Evolutionary conservation across 257 asterid genomes (phyloP).

Genomic region (Ajuga chamaepitys): DNA sequence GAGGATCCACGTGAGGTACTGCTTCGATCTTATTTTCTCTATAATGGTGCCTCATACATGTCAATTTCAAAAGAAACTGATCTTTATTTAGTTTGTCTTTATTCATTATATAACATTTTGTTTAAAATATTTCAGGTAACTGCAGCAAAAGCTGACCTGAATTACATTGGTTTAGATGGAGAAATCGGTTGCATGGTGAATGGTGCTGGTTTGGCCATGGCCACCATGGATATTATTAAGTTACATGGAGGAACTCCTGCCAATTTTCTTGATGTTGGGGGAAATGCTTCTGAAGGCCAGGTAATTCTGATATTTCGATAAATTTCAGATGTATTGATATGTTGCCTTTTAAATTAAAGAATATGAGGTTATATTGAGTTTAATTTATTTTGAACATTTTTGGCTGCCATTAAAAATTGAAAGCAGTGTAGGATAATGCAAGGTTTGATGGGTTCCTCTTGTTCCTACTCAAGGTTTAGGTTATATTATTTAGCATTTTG

Average conservation of each 20-base stretch:
- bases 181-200: conserved; percentile 99
- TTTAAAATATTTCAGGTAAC: conserved; percentile 48
- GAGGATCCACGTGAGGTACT: conserved; percentile 98
- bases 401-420: background rate
- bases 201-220: conserved; percentile 99
- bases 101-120: background rate
- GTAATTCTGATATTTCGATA: conserved; percentile 25
- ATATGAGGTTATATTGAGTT: background rate
- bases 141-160: conserved; percentile 95
- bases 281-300: conserved; percentile 97
- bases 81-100: background rate
- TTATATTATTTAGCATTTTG: conserved; percentile 1
- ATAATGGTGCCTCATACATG: background rate
- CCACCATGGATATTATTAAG: conserved; percentile 98
- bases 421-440: background rate
- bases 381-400: background rate
- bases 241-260: conserved; percentile 99
- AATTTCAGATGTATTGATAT: background rate
- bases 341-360: background rate
- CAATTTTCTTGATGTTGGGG: conserved; percentile 98
- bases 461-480: background rate
- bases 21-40: background rate
- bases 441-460: background rate
- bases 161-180: conserved; percentile 97
- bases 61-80: background rate